Evolutionary conservation across 108 stramenopile genomes (phyloP).

Genomic region (Cylindrotheca fusiformis): DNA sequence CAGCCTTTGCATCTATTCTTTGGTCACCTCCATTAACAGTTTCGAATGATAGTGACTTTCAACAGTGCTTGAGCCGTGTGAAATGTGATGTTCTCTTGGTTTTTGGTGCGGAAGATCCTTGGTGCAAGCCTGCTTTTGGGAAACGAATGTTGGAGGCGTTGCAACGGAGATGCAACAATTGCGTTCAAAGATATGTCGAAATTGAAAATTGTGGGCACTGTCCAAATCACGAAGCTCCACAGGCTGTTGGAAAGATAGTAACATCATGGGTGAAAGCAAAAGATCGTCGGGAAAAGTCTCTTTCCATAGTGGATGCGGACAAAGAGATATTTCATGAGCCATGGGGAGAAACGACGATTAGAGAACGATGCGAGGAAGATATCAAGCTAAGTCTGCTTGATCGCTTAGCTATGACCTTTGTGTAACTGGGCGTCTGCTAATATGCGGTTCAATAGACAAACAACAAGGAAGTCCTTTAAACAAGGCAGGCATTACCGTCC

Average conservation of each 20-base stretch:
- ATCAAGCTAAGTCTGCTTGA: slow-evolving; percentile 49
- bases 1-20: slow-evolving; percentile 79
- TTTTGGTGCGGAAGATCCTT: slow-evolving; percentile 78
- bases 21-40: slow-evolving; percentile 61
- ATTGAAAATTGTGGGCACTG: slow-evolving; percentile 78
- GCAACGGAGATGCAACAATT: slow-evolving; percentile 7
- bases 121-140: slow-evolving; percentile 56
- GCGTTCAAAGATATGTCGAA: slow-evolving; percentile 56
- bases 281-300: slow-evolving; percentile 10
- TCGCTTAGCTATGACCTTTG: slow-evolving; percentile 27
- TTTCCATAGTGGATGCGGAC: slow-evolving; percentile 22
- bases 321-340: slow-evolving; percentile 37
- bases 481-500: too few relatives aligned
- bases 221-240: slow-evolving; percentile 81
- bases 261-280: slow-evolving; percentile 35
- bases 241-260: slow-evolving; percentile 55
- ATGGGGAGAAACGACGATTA: slow-evolving; percentile 45
- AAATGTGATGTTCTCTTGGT: slow-evolving; percentile 66
- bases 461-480: too few relatives aligned
- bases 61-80: slow-evolving; percentile 37
- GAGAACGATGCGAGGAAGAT: slow-evolving; percentile 43
- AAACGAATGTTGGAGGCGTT: slow-evolving; percentile 32
- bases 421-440: too few relatives aligned
- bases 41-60: slow-evolving; percentile 26
- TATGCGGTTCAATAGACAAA: too few relatives aligned